These are phyloP conservation scores for Phytophthora syringae DNA, from an alignment of 352 stramenopile genomes.

Conservation along the genomic window DNA sequence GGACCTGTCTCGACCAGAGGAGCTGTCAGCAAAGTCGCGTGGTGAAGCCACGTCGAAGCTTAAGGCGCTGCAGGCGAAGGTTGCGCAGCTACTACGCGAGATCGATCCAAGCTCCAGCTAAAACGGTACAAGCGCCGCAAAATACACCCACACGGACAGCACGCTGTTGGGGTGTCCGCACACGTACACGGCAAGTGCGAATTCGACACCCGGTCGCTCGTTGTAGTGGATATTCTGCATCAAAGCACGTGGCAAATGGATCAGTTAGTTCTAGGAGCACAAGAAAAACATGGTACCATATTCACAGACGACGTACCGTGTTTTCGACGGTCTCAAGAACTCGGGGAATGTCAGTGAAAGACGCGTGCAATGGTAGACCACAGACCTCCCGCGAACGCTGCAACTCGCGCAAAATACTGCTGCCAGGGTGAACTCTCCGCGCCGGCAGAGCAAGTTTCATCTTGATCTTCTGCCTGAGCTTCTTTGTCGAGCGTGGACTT, in stretches of 20 bases:
- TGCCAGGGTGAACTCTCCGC: conserved; percentile 13
- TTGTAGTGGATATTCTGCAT: conserved; percentile 90
- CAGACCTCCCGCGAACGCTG: conserved; percentile 61
- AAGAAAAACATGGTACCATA: conserved; percentile 32
- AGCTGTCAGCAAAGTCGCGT: conserved; percentile 62
- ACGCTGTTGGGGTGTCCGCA: conserved; percentile 88
- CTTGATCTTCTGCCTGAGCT: conserved; percentile 31
- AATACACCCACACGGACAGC: conserved; percentile 94
- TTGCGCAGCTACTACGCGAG: conserved; percentile 65
- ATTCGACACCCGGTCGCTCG: conserved; percentile 87
- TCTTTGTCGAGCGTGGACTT: conserved; percentile 21
- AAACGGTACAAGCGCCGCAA: conserved; percentile 67
- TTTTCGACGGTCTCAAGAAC: conserved; percentile 86
- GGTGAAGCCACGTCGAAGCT: conserved; percentile 68
- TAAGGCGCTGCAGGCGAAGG: conserved; percentile 72
- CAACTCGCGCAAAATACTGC: conserved; percentile 36
- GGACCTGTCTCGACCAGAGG: conserved; percentile 69
- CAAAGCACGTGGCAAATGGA: conserved; percentile 14
- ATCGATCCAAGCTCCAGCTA: conserved; percentile 49
- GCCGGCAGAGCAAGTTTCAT: conserved; percentile 30
- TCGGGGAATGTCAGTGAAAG: conserved; percentile 87
- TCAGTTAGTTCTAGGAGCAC: conserved; percentile 13
- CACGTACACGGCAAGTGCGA: conserved; percentile 89
- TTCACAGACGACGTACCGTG: conserved; percentile 52
- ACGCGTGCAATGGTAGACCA: conserved; percentile 87